These are phyloP conservation scores for Aspergillus vadensis DNA, from an alignment of 2,329 filamentous ascomycete species.

Conservation along the genomic window DNA sequence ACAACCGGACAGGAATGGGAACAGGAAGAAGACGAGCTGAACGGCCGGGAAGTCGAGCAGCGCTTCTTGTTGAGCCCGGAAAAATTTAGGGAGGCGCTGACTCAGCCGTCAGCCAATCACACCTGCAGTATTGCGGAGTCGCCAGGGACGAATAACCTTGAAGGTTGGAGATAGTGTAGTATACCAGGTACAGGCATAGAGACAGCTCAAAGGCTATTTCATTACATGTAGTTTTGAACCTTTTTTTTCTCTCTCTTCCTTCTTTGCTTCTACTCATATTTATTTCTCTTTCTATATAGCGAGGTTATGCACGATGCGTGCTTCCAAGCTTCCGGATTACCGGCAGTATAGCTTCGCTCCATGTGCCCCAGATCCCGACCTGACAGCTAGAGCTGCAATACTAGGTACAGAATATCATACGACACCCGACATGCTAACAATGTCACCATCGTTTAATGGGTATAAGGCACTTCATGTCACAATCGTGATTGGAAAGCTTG, in stretches of 20 bases:
- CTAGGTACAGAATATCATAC: not conserved
- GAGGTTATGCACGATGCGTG: too few species aligned
- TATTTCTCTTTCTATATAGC: too few species aligned
- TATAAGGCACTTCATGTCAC: not conserved
- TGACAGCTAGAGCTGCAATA: not conserved
- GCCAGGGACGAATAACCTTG: not conserved
- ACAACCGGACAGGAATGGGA: constrained; percentile 29
- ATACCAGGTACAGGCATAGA: not conserved
- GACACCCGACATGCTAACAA: not conserved
- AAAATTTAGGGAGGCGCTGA: constrained; percentile 44
- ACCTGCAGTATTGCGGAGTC: constrained; percentile 32
- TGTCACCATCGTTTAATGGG: not conserved
- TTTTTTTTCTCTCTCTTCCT: too few species aligned
- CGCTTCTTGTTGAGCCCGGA: constrained; percentile 17
- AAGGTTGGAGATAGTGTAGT: not conserved
- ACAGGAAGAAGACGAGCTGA: constrained; percentile 32
- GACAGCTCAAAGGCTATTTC: not conserved
- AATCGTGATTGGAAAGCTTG: not conserved
- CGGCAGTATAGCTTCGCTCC: too few species aligned
- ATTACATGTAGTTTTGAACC: too few species aligned
- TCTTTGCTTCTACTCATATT: too few species aligned
- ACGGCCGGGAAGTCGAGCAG: constrained; percentile 17
- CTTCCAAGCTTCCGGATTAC: too few species aligned
- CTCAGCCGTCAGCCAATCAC: constrained; percentile 42
- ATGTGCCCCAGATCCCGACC: too few species aligned